Conservation (phyloP, 345 rosid species). For the Hypericum perforatum region DNA sequence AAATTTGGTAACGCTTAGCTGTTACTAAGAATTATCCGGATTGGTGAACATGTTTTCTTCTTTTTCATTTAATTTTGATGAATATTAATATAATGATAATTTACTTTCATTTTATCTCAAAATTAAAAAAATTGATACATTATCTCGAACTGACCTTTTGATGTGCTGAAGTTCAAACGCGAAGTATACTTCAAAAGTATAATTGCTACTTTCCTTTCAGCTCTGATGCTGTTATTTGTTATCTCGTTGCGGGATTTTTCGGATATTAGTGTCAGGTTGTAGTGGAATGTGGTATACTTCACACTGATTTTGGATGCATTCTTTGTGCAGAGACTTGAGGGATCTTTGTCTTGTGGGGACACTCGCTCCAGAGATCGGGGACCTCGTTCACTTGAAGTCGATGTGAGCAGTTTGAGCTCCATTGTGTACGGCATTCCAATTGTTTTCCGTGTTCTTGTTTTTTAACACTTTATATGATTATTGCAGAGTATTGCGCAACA, state of each 20-base stretch:
- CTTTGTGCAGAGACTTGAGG: slow-evolving; percentile 8
- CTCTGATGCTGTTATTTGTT: too few relatives aligned
- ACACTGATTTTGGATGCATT: background rate
- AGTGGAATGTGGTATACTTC: background rate
- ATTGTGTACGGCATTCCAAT: background rate
- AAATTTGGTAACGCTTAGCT: too few relatives aligned
- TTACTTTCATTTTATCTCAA: too few relatives aligned
- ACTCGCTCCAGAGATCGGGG: slow-evolving; percentile 7
- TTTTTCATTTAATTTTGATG: too few relatives aligned
- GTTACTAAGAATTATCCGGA: too few relatives aligned
- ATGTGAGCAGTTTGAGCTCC: slow-evolving; percentile 1
- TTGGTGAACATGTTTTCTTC: too few relatives aligned
- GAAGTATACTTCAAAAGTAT: too few relatives aligned
- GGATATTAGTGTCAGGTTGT: background rate
- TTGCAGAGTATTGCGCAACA: slow-evolving; percentile 10
- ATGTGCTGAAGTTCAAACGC: too few relatives aligned
- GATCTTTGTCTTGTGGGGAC: slow-evolving; percentile 10
- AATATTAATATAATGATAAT: too few relatives aligned
- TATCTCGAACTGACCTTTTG: too few relatives aligned
- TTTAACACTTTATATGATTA: background rate
- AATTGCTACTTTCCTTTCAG: too few relatives aligned
- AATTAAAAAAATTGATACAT: too few relatives aligned
- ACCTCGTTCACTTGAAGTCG: slow-evolving; percentile 5
- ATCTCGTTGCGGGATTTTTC: background rate
- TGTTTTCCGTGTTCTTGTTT: background rate